Evolutionary conservation across 164 flowering plant genomes (phyloP), one percentile per base, ranked within the genome.

Genomic region (Pachysandra terminalis): DNA sequence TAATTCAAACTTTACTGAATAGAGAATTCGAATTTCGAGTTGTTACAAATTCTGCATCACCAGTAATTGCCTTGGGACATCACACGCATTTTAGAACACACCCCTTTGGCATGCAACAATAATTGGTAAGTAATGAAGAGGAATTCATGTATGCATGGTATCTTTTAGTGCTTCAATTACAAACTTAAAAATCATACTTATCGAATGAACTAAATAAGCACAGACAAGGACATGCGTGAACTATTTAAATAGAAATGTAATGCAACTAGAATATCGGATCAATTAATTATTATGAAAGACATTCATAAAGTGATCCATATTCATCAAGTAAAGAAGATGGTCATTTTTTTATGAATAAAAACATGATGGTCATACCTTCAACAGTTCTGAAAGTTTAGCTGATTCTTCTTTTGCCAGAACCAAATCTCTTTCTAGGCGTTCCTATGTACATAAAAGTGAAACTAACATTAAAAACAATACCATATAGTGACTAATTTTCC

Each of bases 361-460:
- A n/a, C n/a, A n/a, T n/a, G 54, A 59, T 66, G 3, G n/a, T 24
- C 24, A 69, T 75, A 90, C 99, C 87, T 87, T 84, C 74, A 93
- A 69, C 45, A 73, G 78, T 66, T 75, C 81, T 53, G 87, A 81
- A 58, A 85, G 83, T 67, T 74, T 91, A 41, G 87, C 76, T 35
- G 74, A 77, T 71, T 90, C 90, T 77, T 88, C 97, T 84, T 86
- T 96, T 63, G 91, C 85, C 57, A 74, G 67, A 52, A 83, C 77
- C 73, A 92, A 77, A 63, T 89, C 89, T 66, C 83, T 80, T 78
- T 82, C 93, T 61, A 92, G 70, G 61, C 81, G 85, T 74, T 88
- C 99, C 99, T 93, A 65, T 28, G 21, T 63, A 71, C 13, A 58
- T 56, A 25, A 65, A 67, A 45, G 61, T 13, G 23, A 58, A 73